Evolutionary conservation across 2,329 filamentous ascomycete species (phyloP), one percentile per base, ranked within the genome.

Genomic region (Septoria linicola): DNA sequence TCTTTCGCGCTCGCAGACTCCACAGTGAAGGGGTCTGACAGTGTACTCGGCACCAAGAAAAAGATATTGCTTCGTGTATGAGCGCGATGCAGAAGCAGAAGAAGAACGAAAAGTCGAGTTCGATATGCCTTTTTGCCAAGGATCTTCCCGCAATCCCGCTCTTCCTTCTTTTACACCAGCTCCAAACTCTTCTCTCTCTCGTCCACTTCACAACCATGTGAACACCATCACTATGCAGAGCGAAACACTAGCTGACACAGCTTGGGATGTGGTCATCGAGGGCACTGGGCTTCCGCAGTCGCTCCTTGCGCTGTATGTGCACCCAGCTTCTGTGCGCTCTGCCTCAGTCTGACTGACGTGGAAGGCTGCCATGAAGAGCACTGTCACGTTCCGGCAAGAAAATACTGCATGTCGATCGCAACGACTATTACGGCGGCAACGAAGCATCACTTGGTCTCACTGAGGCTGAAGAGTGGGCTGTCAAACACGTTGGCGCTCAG

Each of bases 371-470:
- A 58, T 72, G 60, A 79, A 97, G 92, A 80, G 87, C 92, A 65
- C 80, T 97, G 63, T 97, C 92, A 61, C 86, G 91, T 66, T 95
- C 90, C 57, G 85, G 84, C 68, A 95, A 95, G 77, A 93, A 89
- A 64, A 82, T 96, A 60, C 80, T 97, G 54, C 92, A 97, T 69
- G 76, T 96, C 68, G 92, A 97, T 68, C 80, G 81, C 58, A 91
- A 95, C 73, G 79, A 84, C 56, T 95, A 89, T 71, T 97, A 97
- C 73, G 92, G 92, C 63, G 88, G 87, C 46, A 70, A 84, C 32
- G 89, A 96, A 67, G 90, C 92, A 57, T 89, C 89, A 2, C 81
- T 97, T 60, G 93, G 84, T 70, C 76, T 96, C 30, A 80, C 88
- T 55, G 92, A 96, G 68, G 84, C 82, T 31, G 84, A 91, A 60